Evolutionary conservation across 148 eudicot genomes (phyloP).

Genomic region (Chenopodium album): DNA sequence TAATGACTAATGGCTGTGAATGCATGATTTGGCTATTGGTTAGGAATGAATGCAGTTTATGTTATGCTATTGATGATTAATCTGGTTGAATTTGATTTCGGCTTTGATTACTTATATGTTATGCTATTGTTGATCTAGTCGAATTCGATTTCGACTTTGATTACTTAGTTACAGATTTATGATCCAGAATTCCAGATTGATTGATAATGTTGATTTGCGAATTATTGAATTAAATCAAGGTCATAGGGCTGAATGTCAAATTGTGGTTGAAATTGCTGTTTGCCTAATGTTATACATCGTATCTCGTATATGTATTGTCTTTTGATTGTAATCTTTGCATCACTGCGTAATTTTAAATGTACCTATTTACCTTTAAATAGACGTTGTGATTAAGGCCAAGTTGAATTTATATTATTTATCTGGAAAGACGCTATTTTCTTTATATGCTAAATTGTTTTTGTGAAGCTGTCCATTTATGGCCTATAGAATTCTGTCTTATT

Average conservation of each 20-base stretch:
- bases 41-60: not conserved
- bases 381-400: no score
- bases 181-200: not conserved
- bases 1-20: no score
- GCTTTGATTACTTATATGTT: not conserved
- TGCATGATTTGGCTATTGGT: slow-evolving; percentile 1
- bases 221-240: not conserved
- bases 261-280: not conserved
- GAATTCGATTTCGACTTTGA: not conserved
- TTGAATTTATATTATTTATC: not conserved
- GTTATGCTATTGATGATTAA: not conserved
- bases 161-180: not conserved
- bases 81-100: not conserved
- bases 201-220: not conserved
- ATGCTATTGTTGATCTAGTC: not conserved
- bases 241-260: no score
- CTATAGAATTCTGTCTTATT: not conserved
- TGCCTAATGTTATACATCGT: not conserved
- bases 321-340: not conserved
- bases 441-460: not conserved
- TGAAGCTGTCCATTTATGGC: not conserved
- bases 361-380: not conserved
- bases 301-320: not conserved
- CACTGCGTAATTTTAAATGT: not conserved
- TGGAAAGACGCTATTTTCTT: not conserved